phyloP scores from a whole-genome alignment of 2,329 filamentous ascomycete genomes.

The Cladorrhinum sp. region DNA sequence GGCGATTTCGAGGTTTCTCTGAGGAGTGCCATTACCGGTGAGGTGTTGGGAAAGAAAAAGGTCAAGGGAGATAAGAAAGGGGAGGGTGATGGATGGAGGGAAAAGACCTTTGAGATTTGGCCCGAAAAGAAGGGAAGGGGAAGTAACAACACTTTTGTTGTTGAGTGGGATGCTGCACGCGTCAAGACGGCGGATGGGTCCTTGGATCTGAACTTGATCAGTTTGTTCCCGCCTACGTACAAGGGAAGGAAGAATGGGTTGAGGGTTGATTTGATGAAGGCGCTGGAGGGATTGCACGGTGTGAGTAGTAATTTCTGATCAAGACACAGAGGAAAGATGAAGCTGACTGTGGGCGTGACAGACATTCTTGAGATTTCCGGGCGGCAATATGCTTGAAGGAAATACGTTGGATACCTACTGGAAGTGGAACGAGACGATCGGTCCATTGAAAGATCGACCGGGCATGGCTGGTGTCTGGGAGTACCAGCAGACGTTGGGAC shows the following conservation, averaged over 20 bases:
- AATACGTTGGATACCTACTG: conserved; percentile 42
- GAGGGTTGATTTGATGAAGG: conserved; percentile 52
- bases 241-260: conserved; percentile 58
- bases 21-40: conserved; percentile 41
- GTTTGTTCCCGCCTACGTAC: conserved; percentile 59
- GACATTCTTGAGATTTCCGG: conserved; percentile 59
- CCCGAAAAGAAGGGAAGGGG: conserved; percentile 47
- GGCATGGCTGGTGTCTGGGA: conserved; percentile 57
- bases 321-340: neutral
- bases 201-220: conserved; percentile 57
- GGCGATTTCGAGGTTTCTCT: conserved; percentile 46
- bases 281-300: conserved; percentile 50
- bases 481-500: conserved; percentile 60
- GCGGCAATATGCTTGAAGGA: conserved; percentile 61
- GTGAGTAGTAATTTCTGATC: conserved; percentile 27
- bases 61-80: conserved; percentile 41
- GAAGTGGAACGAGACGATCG: conserved; percentile 54
- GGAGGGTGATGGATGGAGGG: conserved; percentile 45
- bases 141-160: conserved; percentile 54
- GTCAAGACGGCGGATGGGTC: conserved; percentile 38
- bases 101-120: conserved; percentile 47
- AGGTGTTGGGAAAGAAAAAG: conserved; percentile 45
- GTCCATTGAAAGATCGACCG: conserved; percentile 52
- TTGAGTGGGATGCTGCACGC: conserved; percentile 48
- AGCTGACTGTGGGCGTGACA: conserved; percentile 19